phyloP scores from a whole-genome alignment of 257 asterid species.

The Linderniella brevidens region DNA sequence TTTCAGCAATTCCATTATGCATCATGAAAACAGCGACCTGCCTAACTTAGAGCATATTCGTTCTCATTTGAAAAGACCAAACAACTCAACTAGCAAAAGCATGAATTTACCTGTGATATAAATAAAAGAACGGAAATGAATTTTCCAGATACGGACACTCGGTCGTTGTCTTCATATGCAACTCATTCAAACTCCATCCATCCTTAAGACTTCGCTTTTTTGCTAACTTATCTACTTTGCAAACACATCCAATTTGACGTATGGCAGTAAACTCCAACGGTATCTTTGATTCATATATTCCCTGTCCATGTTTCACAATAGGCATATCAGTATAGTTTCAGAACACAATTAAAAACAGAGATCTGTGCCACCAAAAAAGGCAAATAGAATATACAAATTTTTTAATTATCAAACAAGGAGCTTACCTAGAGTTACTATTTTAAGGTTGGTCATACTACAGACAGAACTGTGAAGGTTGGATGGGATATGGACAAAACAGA shows the following conservation, averaged over 20 bases:
- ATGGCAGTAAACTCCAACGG: constrained; percentile 67
- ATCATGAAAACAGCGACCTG: too few species aligned
- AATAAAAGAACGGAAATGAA: constrained; percentile 61
- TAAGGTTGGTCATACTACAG: too few species aligned
- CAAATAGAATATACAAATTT: not conserved
- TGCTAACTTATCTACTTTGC: constrained; percentile 86
- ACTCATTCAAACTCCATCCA: constrained; percentile 74
- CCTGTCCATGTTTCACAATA: constrained; percentile 25
- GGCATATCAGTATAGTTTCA: not conserved
- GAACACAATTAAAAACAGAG: not conserved
- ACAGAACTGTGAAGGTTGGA: too few species aligned
- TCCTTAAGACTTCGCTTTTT: constrained; percentile 53
- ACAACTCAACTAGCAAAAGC: constrained; percentile 1
- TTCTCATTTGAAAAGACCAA: constrained; percentile 5
- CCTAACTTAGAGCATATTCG: too few species aligned
- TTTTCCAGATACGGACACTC: constrained; percentile 88
- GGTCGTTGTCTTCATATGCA: constrained; percentile 95
- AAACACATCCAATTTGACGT: constrained; percentile 87
- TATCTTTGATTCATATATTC: constrained; percentile 83
- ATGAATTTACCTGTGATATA: constrained; percentile 66
- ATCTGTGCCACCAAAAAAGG: not conserved
- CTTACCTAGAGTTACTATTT: too few species aligned
- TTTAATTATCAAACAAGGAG: too few species aligned
- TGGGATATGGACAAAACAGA: too few species aligned
- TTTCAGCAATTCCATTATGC: too few species aligned